Evolutionary conservation across 164 flowering plant species (phyloP).

Genomic region (Malania oleifera): DNA sequence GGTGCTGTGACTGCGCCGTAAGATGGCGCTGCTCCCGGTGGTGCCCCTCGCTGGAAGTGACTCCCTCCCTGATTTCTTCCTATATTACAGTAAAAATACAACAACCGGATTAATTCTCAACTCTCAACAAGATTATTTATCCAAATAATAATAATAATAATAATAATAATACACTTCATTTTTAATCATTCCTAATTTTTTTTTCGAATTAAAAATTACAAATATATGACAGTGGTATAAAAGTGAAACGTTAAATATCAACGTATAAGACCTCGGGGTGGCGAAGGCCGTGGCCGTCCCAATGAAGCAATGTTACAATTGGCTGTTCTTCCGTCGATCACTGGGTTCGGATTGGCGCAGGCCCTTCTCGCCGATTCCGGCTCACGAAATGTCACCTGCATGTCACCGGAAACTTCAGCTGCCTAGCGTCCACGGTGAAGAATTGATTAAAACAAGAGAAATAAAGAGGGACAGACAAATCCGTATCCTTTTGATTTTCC

Average conservation of each 20-base stretch:
- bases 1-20: constrained; percentile 19
- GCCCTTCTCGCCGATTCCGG: constrained; percentile 87
- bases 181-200: too few species aligned
- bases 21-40: constrained; percentile 27
- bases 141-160: not conserved
- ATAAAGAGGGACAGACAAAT: constrained; percentile 48
- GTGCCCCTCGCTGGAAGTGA: constrained; percentile 26
- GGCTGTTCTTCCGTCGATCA: constrained; percentile 85
- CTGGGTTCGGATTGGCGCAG: constrained; percentile 71
- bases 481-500: constrained; percentile 95
- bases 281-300: constrained; percentile 82
- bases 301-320: constrained; percentile 90
- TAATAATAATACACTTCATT: not conserved
- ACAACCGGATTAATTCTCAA: constrained; percentile 5
- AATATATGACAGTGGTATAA: too few species aligned
- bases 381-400: constrained; percentile 86
- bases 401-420: not conserved
- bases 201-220: too few species aligned
- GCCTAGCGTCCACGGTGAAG: too few species aligned
- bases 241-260: not conserved
- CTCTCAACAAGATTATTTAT: too few species aligned
- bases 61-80: constrained; percentile 53
- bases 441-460: not conserved
- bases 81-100: constrained; percentile 1
- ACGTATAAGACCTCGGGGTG: constrained; percentile 57